A percentile compares a stretch with the other conserved stretches of the same genome.
phyloP scores from a whole-genome alignment of 192 early-diverging fungal species.

The Backusella australiensis region DNA sequence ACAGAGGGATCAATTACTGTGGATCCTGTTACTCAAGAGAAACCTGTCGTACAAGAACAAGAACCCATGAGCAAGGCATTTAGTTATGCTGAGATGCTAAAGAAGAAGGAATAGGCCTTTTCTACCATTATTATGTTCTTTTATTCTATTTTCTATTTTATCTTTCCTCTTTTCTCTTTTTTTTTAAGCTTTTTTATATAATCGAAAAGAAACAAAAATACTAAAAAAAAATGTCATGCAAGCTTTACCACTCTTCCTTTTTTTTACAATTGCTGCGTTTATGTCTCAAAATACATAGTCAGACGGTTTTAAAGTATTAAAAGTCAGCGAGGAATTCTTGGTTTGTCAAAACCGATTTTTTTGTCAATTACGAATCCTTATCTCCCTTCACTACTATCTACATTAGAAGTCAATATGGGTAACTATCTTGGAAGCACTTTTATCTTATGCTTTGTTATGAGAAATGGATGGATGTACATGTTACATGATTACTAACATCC shows the following conservation, averaged over 20 bases:
- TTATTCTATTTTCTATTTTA: neutral
- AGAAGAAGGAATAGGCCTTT: neutral
- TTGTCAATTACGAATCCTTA: conserved; percentile 1
- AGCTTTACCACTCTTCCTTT: neutral
- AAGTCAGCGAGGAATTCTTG: neutral
- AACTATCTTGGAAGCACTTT: neutral
- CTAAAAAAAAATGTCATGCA: neutral
- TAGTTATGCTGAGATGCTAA: conserved; percentile 26
- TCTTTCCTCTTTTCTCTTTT: neutral
- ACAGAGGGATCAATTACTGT: neutral
- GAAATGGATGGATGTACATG: conserved; percentile 9
- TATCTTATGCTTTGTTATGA: neutral
- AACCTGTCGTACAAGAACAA: neutral
- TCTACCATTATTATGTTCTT: neutral
- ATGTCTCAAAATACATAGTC: neutral
- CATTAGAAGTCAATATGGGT: conserved; percentile 14
- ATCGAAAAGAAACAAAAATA: neutral
- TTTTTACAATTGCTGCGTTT: neutral
- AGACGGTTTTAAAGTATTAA: conserved; percentile 1
- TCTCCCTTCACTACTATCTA: neutral
- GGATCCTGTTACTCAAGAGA: neutral
- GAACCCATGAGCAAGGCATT: neutral
- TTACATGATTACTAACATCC: neutral
- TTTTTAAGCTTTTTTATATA: neutral
- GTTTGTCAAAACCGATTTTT: neutral